Base-by-base conservation (phyloP, 1,284 basidiomycete genomes). In the Ustilago shanxiensis region DNA sequence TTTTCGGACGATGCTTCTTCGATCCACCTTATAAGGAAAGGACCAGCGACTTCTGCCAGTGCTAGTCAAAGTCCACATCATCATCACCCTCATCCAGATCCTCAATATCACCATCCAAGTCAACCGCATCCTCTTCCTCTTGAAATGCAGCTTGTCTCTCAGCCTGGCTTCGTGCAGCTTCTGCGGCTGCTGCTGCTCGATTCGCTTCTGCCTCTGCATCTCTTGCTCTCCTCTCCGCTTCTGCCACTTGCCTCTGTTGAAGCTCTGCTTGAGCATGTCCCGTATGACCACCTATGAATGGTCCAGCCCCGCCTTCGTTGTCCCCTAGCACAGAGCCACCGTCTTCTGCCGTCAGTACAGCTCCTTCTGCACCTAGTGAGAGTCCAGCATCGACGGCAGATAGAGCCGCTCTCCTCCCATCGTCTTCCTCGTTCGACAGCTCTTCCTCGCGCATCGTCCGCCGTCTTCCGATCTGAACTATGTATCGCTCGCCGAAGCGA, bases 361-460 rank as follows among this genome's bases (percentile, higher is more conserved):
- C 52, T 1, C 51, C 60, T 14, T 59, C 66, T 22, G 60, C 11
- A 14, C 61, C 71, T 11, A 58, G 58, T 35, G 61, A 65, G 18
- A 68, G 13, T 2, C 58, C 66, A 0, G 66, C 55, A 47, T 76
- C 73, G 8, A 61, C 67, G 6, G 68, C 67, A 26, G 60, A 63
- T 49, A 67, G 54, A 16, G 45, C 66, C 8, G 66, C 63, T 29
- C 74, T 56, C 18, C 65, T 62, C 2, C 72, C 56, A 4, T 82
- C 79, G 53, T 80, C 79, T 41, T 80, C 80, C n/a, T 79, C 73
- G 14, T 77, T 74, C 28, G 72, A 77, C 11, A 81, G 51, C 52
- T 83, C 81, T 49, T 83, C 79, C 26, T 83, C 81, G 22, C 67
- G 56, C 60, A 81, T 70, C 24, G 81, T 83, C 35, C 81, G 66